Conservation (phyloP, 75 land plant genomes). For the Pseudotsuga menziesii region DNA sequence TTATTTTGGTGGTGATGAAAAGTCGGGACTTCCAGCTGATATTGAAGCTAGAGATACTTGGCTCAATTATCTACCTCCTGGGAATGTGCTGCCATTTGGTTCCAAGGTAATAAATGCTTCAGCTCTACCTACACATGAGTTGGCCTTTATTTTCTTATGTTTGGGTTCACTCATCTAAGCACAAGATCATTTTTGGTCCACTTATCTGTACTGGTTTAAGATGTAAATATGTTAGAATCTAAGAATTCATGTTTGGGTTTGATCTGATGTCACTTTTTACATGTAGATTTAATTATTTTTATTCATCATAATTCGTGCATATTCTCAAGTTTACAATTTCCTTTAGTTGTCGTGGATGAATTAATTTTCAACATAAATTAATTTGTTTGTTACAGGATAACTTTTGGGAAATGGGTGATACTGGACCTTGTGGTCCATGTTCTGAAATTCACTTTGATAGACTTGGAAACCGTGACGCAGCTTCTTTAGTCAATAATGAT, state of each 20-base stretch:
- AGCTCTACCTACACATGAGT: background rate
- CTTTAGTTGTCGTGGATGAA: background rate
- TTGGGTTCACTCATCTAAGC: background rate
- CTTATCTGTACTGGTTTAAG: background rate
- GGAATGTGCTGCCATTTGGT: constrained; percentile 84
- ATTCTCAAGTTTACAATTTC: background rate
- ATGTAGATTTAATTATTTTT: too few species aligned
- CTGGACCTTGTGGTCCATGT: constrained; percentile 99
- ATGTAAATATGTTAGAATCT: background rate
- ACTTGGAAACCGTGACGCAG: constrained; percentile 81
- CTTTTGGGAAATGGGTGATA: constrained; percentile 99
- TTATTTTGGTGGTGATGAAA: constrained; percentile 96
- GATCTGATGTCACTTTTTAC: background rate
- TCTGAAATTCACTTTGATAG: constrained; percentile 96
- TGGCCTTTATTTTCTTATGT: background rate
- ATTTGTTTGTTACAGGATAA: constrained; percentile 56
- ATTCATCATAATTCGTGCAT: background rate
- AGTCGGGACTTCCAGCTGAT: constrained; percentile 70
- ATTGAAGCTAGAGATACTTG: constrained; percentile 81
- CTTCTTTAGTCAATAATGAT: constrained; percentile 86
- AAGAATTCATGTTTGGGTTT: background rate
- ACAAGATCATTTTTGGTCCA: background rate
- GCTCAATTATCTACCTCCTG: constrained; percentile 59
- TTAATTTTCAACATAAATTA: constrained; percentile 1
- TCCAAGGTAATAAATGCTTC: constrained; percentile 59